phyloP scores from a whole-genome alignment of 305 asterid genomes.

The Stenogyne calaminthoides region DNA sequence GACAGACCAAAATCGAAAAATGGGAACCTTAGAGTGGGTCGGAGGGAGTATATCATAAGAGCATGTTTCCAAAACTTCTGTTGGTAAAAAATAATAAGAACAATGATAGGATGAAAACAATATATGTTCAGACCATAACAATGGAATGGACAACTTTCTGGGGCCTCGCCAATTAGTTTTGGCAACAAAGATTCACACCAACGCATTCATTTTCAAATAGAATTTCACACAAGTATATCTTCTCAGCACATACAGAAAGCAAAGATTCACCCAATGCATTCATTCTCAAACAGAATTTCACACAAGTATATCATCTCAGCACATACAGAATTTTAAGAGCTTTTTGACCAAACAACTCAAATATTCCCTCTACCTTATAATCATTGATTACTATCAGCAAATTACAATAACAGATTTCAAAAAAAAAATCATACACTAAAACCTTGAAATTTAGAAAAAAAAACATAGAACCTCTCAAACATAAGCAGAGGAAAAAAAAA shows the following conservation, averaged over 20 bases:
- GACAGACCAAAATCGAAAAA: too few species aligned
- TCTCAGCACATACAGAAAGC: neutral
- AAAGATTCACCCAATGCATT: neutral
- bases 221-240: neutral
- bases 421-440: slow-evolving; percentile 7
- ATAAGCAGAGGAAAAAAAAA: neutral
- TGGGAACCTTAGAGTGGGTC: too few species aligned
- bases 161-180: neutral
- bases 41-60: neutral
- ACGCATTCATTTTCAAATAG: neutral
- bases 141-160: neutral
- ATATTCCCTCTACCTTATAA: neutral
- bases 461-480: neutral
- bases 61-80: neutral
- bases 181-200: neutral
- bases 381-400: neutral
- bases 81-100: neutral
- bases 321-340: neutral
- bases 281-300: slow-evolving; percentile 6
- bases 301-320: neutral
- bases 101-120: neutral
- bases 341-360: neutral
- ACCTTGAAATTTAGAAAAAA: neutral
- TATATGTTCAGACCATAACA: neutral
- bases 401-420: neutral